These are phyloP conservation scores for Tolypocladium paradoxum DNA, from an alignment of 2,329 filamentous ascomycete genomes.

Conservation along the genomic window DNA sequence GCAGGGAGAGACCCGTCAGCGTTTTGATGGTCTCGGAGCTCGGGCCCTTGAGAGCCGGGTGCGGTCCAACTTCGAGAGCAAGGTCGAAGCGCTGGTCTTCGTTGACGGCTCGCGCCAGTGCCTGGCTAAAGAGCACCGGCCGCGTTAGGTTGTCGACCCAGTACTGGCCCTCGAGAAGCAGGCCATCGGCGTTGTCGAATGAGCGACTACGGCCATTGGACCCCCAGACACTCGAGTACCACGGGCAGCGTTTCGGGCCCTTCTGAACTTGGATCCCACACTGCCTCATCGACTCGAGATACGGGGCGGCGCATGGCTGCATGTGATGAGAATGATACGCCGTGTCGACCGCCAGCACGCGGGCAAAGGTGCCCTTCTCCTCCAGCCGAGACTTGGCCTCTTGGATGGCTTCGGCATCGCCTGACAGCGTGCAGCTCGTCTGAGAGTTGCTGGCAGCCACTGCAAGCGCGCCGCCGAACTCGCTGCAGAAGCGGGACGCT, in stretches of 20 bases:
- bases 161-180: slow-evolving; percentile 3
- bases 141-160: slow-evolving; percentile 6
- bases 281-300: slow-evolving; percentile 4
- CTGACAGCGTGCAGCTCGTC: slow-evolving; percentile 15
- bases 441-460: slow-evolving; percentile 15
- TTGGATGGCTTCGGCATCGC: slow-evolving; percentile 17
- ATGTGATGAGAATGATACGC: slow-evolving; percentile 33
- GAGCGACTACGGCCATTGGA: no score
- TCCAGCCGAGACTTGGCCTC: slow-evolving; percentile 11
- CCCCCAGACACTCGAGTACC: slow-evolving; percentile 6
- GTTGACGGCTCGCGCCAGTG: neutral
- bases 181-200: neutral
- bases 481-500: slow-evolving; percentile 1
- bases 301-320: slow-evolving; percentile 9
- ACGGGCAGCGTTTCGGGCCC: neutral
- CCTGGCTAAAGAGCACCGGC: slow-evolving; percentile 14
- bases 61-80: slow-evolving; percentile 22
- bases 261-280: neutral
- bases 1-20: neutral
- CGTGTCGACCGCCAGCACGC: slow-evolving; percentile 22
- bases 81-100: slow-evolving; percentile 4
- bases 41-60: slow-evolving; percentile 29
- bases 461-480: slow-evolving; percentile 9
- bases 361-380: slow-evolving; percentile 15
- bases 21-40: slow-evolving; percentile 6